Percentiles rank a stretch among this genome's conserved stretches.
phyloP scores from a whole-genome alignment of 768 basidiomycete species.

The Amanita muscaria region DNA sequence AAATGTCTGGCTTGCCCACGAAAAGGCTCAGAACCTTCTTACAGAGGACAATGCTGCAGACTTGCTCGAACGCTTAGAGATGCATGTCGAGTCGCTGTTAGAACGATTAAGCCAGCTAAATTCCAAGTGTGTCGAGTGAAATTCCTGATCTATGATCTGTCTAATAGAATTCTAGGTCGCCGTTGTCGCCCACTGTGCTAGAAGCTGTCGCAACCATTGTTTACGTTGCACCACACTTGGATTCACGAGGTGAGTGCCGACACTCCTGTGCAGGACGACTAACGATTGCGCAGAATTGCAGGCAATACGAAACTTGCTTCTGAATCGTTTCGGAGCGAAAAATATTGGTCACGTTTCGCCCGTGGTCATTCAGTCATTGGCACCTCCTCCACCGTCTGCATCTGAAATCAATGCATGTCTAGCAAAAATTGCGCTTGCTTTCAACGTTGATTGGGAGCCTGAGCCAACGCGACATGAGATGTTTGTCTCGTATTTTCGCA shows the following conservation, averaged over 20 bases:
- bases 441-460: conserved; percentile 53
- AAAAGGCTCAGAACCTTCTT: conserved; percentile 63
- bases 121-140: conserved; percentile 27
- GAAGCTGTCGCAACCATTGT: conserved; percentile 68
- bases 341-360: conserved; percentile 46
- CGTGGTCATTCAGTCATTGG: conserved; percentile 44
- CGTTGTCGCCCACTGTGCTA: conserved; percentile 42
- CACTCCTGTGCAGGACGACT: background rate
- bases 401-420: conserved; percentile 49
- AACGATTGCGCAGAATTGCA: conserved; percentile 41
- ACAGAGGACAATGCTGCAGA: conserved; percentile 54
- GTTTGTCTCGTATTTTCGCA: conserved; percentile 28
- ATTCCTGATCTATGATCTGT: conserved; percentile 1
- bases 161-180: conserved; percentile 19
- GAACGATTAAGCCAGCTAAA: conserved; percentile 53
- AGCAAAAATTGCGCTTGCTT: conserved; percentile 40
- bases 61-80: conserved; percentile 56
- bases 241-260: conserved; percentile 43
- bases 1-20: conserved; percentile 54
- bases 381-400: conserved; percentile 46
- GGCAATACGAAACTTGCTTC: conserved; percentile 42
- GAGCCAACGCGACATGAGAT: conserved; percentile 53
- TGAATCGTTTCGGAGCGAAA: conserved; percentile 47
- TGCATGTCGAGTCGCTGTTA: conserved; percentile 54
- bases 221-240: conserved; percentile 45